Percentiles rank a stretch among this genome's conserved stretches.
Evolutionary conservation across 2,329 filamentous ascomycete species (phyloP).

Genomic region (Waltergamsia citrina): DNA sequence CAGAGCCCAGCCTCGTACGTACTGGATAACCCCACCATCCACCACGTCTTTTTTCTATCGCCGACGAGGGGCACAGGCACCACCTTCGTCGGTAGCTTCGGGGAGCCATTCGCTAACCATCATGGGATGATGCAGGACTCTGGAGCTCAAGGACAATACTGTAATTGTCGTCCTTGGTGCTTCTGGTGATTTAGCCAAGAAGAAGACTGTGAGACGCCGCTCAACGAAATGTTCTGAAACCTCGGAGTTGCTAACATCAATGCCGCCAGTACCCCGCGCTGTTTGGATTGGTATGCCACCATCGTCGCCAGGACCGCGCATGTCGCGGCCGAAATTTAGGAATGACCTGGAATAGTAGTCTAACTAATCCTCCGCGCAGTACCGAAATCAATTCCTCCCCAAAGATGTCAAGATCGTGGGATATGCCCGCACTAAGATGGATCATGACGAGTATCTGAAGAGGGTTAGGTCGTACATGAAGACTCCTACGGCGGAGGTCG

Average conservation of each 20-base stretch:
- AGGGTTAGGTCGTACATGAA: slow-evolving; percentile 98
- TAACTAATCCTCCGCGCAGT: slow-evolving; percentile 41
- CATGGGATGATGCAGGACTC: slow-evolving; percentile 42
- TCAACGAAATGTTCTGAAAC: slow-evolving; percentile 7
- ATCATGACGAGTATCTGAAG: slow-evolving; percentile 88
- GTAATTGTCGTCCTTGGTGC: slow-evolving; percentile 93
- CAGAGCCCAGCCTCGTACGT: slow-evolving; percentile 12
- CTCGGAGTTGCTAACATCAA: slow-evolving; percentile 5
- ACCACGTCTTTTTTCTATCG: background rate
- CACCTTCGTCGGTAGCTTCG: background rate
- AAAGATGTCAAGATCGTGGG: slow-evolving; percentile 95
- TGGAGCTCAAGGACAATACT: slow-evolving; percentile 98
- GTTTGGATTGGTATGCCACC: slow-evolving; percentile 82
- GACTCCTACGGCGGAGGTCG: slow-evolving; percentile 92
- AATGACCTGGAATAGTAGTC: background rate
- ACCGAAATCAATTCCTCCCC: slow-evolving; percentile 96
- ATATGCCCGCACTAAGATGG: slow-evolving; percentile 99
- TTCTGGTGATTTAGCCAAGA: slow-evolving; percentile 96
- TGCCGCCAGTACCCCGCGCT: slow-evolving; percentile 75
- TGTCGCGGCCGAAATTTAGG: background rate
- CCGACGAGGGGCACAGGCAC: slow-evolving; percentile 2
- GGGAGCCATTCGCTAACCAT: background rate
- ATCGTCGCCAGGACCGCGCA: background rate
- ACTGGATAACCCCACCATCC: slow-evolving; percentile 9
- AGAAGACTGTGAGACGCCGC: slow-evolving; percentile 75